A percentile compares a stretch with the other conserved stretches of the same genome.
Conservation (phyloP, 768 basidiomycete species). For the Hortiboletus campestris region DNA sequence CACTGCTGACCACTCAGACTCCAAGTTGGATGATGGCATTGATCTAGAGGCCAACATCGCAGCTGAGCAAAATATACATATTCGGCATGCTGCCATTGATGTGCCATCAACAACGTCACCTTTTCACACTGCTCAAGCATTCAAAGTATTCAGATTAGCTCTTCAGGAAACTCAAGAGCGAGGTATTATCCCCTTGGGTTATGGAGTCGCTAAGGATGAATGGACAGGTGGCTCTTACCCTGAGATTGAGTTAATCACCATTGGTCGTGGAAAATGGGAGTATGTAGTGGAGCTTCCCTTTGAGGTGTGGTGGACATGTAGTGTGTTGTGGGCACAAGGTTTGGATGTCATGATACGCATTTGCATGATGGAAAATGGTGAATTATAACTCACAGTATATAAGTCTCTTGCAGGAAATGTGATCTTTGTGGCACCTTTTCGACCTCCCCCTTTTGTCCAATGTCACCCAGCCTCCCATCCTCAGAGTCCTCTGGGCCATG, state of each 20-base stretch:
- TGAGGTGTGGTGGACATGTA: neutral
- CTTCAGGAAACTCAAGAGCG: neutral
- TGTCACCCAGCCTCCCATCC: neutral
- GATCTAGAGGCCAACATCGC: too few species aligned
- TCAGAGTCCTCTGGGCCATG: neutral
- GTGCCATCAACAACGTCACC: neutral
- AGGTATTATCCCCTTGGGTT: conserved; percentile 2
- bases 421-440: neutral
- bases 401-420: neutral
- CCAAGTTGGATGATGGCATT: neutral
- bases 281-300: neutral
- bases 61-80: neutral
- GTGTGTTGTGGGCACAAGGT: conserved; percentile 7
- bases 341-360: conserved; percentile 6
- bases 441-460: neutral
- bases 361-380: neutral
- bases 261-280: neutral
- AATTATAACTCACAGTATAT: conserved; percentile 9
- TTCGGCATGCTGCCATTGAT: neutral
- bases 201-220: conserved; percentile 5
- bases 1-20: neutral
- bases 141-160: neutral
- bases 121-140: neutral
- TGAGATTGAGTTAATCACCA: conserved; percentile 1
- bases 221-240: conserved; percentile 1